Percentiles rank a stretch among this genome's conserved stretches.
These are phyloP conservation scores for Aspergillus panamensis DNA, from an alignment of 495 filamentous ascomycete genomes.

Conservation along the genomic window DNA sequence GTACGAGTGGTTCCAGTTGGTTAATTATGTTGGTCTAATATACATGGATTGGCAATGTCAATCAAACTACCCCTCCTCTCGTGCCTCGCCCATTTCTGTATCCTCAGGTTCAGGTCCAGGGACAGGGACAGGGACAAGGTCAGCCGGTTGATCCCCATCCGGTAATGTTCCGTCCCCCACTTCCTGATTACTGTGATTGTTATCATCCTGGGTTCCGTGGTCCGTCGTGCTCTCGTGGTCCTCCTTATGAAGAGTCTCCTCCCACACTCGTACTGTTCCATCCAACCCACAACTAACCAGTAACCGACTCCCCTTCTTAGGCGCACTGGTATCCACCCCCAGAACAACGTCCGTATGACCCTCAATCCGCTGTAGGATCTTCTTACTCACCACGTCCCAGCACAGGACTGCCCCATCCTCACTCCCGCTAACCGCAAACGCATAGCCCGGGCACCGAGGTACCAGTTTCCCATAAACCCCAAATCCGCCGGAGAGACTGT, in stretches of 20 bases:
- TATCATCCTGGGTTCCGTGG: no score
- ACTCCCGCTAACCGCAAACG: conserved; percentile 76
- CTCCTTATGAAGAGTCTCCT: conserved; percentile 26
- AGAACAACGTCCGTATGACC: conserved; percentile 79
- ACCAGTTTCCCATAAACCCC: conserved; percentile 52
- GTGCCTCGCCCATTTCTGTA: conserved; percentile 24
- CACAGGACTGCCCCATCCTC: conserved; percentile 82
- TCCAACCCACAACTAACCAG: conserved; percentile 65
- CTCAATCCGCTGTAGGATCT: conserved; percentile 66
- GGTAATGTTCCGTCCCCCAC: neutral
- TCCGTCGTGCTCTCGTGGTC: neutral
- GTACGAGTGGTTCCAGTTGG: no score
- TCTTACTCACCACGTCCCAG: conserved; percentile 88
- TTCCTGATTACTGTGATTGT: neutral
- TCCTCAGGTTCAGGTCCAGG: conserved; percentile 11
- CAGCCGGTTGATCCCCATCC: neutral
- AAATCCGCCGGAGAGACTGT: conserved; percentile 78
- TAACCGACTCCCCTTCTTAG: conserved; percentile 32
- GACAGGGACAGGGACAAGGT: neutral
- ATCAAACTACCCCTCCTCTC: neutral
- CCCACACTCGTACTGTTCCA: conserved; percentile 62
- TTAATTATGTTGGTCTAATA: neutral
- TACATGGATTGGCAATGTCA: neutral
- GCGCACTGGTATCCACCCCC: conserved; percentile 64
- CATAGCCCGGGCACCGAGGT: conserved; percentile 37